Evolutionary conservation across 2,329 filamentous ascomycete genomes (phyloP), one percentile per base, ranked within the genome.

Genomic region (Chaetomium sp.): DNA sequence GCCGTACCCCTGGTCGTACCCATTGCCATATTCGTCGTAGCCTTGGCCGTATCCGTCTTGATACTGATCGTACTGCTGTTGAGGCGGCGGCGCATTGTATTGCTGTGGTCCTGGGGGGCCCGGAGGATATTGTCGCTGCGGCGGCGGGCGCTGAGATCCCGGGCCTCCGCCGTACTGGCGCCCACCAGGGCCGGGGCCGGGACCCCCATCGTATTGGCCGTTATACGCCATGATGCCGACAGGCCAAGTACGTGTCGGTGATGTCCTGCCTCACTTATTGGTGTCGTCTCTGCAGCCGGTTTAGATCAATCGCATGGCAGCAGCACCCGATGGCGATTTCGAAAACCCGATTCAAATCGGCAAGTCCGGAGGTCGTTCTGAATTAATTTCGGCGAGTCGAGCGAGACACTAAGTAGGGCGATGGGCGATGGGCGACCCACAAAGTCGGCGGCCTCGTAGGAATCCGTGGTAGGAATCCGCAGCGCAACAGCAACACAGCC

Each of bases 171-270:
- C 78, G 70, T 84, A 83, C n/a, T 79, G 78, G 64, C 80, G 80
- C 70, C 82, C 79, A 60, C 78, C 73, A 47, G 27, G 27, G 27
- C 78, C 73, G 47, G 71, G 55, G 27, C 38, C 38, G 6, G 38
- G 38, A 16, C 77, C 73, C 23, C 65, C 76, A 63, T 77, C 77
- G 65, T 82, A 83, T 66, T 77, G 79, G 66, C 77, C 79, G 67
- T 83, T 80, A 71, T 84, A 85, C 54, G 83, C 81, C 83, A 86
- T 86, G 31, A 19, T 68, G 68, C 57, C 47, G 33, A 56, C 27
- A 56, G 31, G 61, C 57, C 29, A 38, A 61, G 49, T 66, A 60
- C 60, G 57, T 62, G 68, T 65, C 65, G 67, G 54, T 42, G 33
- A n/a, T 65, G 57, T n/a, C 42, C 19, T 25, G 53, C 29, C 10